A percentile compares a stretch with the other conserved stretches of the same genome.
These are phyloP conservation scores for Anisogramma anomala DNA, from an alignment of 2,329 filamentous ascomycete species.

Conservation along the genomic window DNA sequence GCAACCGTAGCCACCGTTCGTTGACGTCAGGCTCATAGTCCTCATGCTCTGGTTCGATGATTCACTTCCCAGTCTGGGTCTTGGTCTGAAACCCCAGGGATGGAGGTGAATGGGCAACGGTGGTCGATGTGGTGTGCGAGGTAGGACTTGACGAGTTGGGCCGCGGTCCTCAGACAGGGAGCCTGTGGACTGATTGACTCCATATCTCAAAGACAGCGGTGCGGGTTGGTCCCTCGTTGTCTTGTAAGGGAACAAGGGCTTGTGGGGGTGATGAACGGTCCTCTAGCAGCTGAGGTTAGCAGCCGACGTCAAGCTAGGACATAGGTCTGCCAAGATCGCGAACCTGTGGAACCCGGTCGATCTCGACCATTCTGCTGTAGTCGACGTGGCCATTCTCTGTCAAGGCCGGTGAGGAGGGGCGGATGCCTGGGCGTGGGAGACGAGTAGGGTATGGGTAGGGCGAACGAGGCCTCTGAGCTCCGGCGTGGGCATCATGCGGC, in stretches of 20 bases:
- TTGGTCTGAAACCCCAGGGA: slow-evolving; percentile 22
- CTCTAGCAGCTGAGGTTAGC: slow-evolving; percentile 27
- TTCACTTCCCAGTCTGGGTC: slow-evolving; percentile 24
- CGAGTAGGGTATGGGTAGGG: slow-evolving; percentile 49
- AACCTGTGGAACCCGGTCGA: slow-evolving; percentile 37
- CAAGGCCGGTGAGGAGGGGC: slow-evolving; percentile 37
- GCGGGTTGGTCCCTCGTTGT: slow-evolving; percentile 23
- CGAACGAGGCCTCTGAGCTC: slow-evolving; percentile 35
- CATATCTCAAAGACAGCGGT: slow-evolving; percentile 29
- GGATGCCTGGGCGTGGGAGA: slow-evolving; percentile 40
- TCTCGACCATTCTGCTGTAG: slow-evolving; percentile 39
- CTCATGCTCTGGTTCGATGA: slow-evolving; percentile 29
- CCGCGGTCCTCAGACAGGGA: slow-evolving; percentile 21
- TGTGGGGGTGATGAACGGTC: slow-evolving; percentile 32
- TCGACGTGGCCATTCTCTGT: slow-evolving; percentile 36
- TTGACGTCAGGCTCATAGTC: slow-evolving; percentile 38
- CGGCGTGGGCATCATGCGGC: not conserved
- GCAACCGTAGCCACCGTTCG: slow-evolving; percentile 36
- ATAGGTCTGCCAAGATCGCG: slow-evolving; percentile 15
- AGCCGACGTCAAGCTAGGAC: not conserved
- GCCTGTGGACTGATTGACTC: slow-evolving; percentile 30
- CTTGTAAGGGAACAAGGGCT: slow-evolving; percentile 25
- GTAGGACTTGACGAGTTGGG: slow-evolving; percentile 10
- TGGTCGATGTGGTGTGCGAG: slow-evolving; percentile 16
- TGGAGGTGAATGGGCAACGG: slow-evolving; percentile 27